Evolutionary conservation across 768 basidiomycete species (phyloP).

Genomic region (Suillus weaverae): DNA sequence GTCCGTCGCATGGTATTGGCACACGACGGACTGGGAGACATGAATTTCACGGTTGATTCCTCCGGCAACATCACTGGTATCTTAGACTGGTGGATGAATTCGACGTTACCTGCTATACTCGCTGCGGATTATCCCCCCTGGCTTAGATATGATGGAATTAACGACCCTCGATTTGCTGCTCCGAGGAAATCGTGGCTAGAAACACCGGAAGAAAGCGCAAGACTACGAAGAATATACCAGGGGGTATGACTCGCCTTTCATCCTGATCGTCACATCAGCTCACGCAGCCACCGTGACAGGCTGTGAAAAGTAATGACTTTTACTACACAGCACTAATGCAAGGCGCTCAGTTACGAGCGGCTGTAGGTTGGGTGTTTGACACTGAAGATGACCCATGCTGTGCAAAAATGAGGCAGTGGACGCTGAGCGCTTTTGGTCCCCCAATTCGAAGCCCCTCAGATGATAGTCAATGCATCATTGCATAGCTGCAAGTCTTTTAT

Average conservation of each 20-base stretch:
- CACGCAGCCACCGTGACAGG: background rate
- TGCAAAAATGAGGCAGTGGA: conserved; percentile 12
- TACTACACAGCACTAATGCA: conserved; percentile 10
- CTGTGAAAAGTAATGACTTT: background rate
- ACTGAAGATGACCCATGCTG: conserved; percentile 5
- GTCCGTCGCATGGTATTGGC: conserved; percentile 16
- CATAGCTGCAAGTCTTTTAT: background rate
- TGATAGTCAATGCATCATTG: conserved; percentile 1
- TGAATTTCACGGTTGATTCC: conserved; percentile 17
- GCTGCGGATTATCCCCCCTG: conserved; percentile 26
- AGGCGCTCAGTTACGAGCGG: conserved; percentile 10
- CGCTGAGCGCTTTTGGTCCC: conserved; percentile 13
- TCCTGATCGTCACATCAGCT: background rate
- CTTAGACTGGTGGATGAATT: conserved; percentile 26
- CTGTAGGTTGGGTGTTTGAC: conserved; percentile 12
- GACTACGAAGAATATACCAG: conserved; percentile 4
- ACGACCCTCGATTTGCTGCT: conserved; percentile 16
- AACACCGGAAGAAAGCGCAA: conserved; percentile 8
- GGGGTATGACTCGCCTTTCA: background rate
- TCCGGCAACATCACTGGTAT: conserved; percentile 18
- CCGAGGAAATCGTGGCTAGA: conserved; percentile 9
- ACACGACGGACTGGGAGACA: conserved; percentile 17
- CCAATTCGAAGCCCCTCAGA: background rate
- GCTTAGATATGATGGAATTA: conserved; percentile 22
- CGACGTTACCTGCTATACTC: conserved; percentile 19